These are phyloP conservation scores for Talaromyces sp. DNA, from an alignment of 2,329 filamentous ascomycete genomes.

Conservation along the genomic window DNA sequence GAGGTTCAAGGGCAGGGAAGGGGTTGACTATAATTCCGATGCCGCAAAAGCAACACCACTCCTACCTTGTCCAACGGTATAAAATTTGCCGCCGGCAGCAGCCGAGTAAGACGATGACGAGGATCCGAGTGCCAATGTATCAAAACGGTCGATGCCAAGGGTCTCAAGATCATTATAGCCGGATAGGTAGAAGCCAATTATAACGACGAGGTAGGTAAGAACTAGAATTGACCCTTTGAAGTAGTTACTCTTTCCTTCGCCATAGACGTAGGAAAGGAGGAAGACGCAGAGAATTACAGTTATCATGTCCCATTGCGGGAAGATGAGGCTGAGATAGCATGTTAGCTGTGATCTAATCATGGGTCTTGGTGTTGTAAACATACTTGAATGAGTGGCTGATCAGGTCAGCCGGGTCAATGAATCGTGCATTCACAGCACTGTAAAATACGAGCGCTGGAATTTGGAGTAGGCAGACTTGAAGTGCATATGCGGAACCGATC, in stretches of 20 bases:
- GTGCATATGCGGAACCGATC: constrained; percentile 92
- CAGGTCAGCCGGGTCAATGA: constrained; percentile 54
- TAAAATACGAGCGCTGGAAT: constrained; percentile 91
- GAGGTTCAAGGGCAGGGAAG: not conserved
- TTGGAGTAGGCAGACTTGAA: constrained; percentile 93
- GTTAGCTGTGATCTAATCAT: constrained; percentile 13
- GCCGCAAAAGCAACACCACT: constrained; percentile 15
- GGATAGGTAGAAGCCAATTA: constrained; percentile 88
- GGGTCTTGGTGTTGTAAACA: constrained; percentile 21
- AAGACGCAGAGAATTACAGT: constrained; percentile 95
- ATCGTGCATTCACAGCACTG: constrained; percentile 68
- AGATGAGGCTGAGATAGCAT: constrained; percentile 63
- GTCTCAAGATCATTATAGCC: constrained; percentile 56
- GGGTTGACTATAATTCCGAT: not conserved
- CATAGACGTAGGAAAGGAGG: constrained; percentile 93
- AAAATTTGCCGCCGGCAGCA: constrained; percentile 12
- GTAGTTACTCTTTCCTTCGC: constrained; percentile 99
- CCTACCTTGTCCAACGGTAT: constrained; percentile 13
- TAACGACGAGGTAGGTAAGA: constrained; percentile 85
- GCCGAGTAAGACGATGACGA: not conserved
- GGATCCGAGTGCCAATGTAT: constrained; percentile 41
- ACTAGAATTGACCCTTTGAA: constrained; percentile 98
- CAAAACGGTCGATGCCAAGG: constrained; percentile 47
- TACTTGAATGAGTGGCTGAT: constrained; percentile 54
- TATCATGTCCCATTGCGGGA: constrained; percentile 99